Percentiles rank a stretch among this genome's conserved stretches.
These are phyloP conservation scores for Plasmodium gallinaceum DNA, from an alignment of 169 alveolate genomes.

Conservation along the genomic window DNA sequence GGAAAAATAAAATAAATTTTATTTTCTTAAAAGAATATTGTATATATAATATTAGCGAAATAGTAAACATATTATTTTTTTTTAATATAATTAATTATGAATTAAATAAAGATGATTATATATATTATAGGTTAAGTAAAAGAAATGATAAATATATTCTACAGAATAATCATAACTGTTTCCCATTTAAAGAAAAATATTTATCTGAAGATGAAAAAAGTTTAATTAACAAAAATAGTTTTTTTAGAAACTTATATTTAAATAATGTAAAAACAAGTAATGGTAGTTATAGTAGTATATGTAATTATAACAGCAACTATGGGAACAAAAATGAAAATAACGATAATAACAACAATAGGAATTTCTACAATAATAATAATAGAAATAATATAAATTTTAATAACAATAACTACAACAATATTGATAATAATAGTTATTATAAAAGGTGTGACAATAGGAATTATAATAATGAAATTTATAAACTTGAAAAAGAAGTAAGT, in stretches of 20 bases:
- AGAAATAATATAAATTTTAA: neutral
- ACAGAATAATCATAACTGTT: neutral
- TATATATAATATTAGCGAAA: slow-evolving; percentile 20
- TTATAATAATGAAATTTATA: neutral
- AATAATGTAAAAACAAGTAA: neutral
- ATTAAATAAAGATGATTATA: neutral
- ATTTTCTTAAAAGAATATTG: slow-evolving; percentile 23
- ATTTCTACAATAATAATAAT: too few relatives aligned
- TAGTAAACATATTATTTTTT: slow-evolving; percentile 19
- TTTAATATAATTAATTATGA: neutral
- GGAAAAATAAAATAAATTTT: neutral
- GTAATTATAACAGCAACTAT: neutral
- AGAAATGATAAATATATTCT: neutral
- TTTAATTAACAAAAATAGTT: neutral
- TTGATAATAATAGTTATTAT: neutral
- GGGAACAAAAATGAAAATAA: neutral
- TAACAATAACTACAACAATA: neutral
- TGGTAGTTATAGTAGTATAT: neutral
- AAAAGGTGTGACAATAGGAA: neutral
- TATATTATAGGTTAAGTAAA: neutral
- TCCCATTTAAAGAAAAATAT: neutral
- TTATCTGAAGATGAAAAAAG: neutral
- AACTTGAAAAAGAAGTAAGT: neutral
- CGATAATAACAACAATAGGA: too few relatives aligned
- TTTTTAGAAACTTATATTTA: neutral